A percentile compares a stretch with the other conserved stretches of the same genome.
Conservation (phyloP, 2,329 filamentous ascomycete genomes). For the Beauveria bassiana region DNA sequence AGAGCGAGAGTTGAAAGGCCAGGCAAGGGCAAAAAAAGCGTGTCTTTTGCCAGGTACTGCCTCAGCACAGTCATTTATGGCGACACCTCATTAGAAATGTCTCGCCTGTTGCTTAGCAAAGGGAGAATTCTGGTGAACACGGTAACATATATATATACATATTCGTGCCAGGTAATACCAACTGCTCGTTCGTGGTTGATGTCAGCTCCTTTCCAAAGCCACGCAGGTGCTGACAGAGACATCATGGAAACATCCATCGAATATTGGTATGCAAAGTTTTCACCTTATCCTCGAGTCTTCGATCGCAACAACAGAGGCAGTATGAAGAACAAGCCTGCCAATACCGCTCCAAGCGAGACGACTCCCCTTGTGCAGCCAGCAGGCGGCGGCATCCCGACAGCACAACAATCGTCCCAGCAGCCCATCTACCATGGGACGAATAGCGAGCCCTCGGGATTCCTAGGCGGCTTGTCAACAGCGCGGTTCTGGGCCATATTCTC, state of each 20-base stretch:
- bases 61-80: too few relatives aligned
- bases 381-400: neutral
- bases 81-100: neutral
- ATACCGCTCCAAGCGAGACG: neutral
- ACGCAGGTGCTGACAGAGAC: neutral
- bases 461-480: slow-evolving; percentile 36
- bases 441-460: slow-evolving; percentile 21
- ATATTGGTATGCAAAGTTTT: neutral
- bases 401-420: neutral
- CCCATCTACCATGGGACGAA: neutral
- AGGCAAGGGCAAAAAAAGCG: too few relatives aligned
- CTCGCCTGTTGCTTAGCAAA: too few relatives aligned
- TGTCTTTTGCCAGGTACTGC: too few relatives aligned
- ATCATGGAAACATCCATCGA: neutral
- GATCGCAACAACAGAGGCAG: neutral
- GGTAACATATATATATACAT: neutral
- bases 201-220: neutral
- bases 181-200: neutral
- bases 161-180: too few relatives aligned
- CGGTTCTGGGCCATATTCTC: slow-evolving; percentile 58
- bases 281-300: neutral
- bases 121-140: too few relatives aligned
- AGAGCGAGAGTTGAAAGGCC: too few relatives aligned
- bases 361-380: neutral
- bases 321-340: neutral